These are phyloP conservation scores for Rhipidocladum racemiflorum DNA, from an alignment of 176 grass and related monocot genomes.

Conservation along the genomic window DNA sequence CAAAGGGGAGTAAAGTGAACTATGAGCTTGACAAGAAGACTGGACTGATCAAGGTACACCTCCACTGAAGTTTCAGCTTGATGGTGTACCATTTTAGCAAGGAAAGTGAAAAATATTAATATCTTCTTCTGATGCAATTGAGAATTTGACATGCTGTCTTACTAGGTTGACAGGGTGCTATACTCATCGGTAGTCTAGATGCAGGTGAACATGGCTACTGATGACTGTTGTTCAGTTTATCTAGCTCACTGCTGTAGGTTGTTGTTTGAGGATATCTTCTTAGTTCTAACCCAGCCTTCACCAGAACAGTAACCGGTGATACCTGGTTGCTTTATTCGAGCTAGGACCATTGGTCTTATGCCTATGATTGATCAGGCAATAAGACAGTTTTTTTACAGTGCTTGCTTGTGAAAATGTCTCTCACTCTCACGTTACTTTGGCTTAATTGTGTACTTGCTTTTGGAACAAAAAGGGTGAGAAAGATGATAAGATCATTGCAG, in stretches of 20 bases:
- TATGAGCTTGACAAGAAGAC: conserved; percentile 58
- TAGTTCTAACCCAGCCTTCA: background rate
- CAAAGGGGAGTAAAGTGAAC: conserved; percentile 48
- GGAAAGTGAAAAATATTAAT: background rate
- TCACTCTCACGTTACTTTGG: background rate
- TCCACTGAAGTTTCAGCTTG: background rate
- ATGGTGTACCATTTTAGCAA: background rate
- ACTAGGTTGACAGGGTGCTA: conserved; percentile 50
- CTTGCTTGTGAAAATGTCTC: background rate
- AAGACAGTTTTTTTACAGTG: background rate
- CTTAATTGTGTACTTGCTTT: conserved; percentile 19
- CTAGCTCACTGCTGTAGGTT: background rate
- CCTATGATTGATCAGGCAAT: conserved; percentile 70
- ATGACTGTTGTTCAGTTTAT: background rate
- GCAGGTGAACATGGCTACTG: conserved; percentile 29
- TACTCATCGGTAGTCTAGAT: conserved; percentile 64
- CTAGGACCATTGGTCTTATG: conserved; percentile 61
- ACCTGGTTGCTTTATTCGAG: conserved; percentile 52
- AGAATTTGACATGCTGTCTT: background rate
- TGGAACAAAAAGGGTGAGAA: conserved; percentile 46
- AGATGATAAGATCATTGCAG: conserved; percentile 63
- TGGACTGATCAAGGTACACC: conserved; percentile 44
- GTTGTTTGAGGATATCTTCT: background rate
- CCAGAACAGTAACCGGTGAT: conserved; percentile 46
- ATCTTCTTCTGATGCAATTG: background rate